phyloP scores from a whole-genome alignment of 2,329 filamentous ascomycete genomes.

The Colletotrichum caudatum region DNA sequence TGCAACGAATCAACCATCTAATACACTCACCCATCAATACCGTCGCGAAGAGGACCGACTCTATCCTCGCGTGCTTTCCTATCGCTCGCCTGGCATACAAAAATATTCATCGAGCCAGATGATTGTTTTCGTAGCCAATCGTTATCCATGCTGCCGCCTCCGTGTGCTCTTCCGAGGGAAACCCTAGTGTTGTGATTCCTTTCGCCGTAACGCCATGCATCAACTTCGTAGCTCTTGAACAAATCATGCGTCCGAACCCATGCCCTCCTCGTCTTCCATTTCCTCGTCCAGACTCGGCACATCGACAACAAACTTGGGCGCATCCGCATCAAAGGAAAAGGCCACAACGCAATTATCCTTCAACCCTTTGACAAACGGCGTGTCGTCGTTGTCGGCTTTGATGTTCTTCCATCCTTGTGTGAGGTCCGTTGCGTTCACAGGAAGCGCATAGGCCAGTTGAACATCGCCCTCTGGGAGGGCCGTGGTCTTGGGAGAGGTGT shows the following conservation, averaged over 20 bases:
- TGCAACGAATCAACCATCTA: background rate
- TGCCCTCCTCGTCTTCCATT: conserved; percentile 56
- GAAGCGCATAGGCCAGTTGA: conserved; percentile 60
- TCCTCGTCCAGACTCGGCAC: conserved; percentile 56
- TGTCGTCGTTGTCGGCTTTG: conserved; percentile 53
- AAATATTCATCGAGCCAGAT: background rate
- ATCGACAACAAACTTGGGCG: conserved; percentile 59
- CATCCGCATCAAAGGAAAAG: conserved; percentile 60
- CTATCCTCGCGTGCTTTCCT: background rate
- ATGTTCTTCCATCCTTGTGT: conserved; percentile 64
- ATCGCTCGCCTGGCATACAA: background rate
- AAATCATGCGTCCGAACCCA: conserved; percentile 37
- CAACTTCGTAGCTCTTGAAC: background rate
- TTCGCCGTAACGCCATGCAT: conserved; percentile 32
- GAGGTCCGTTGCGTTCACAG: conserved; percentile 59
- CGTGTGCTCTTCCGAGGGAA: background rate
- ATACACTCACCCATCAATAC: background rate
- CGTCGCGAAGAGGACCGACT: too few species aligned
- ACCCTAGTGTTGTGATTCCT: background rate
- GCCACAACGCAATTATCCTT: conserved; percentile 63
- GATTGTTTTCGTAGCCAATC: background rate
- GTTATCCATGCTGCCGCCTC: background rate
- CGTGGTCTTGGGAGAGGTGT: conserved; percentile 50
- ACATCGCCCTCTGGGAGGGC: conserved; percentile 56
- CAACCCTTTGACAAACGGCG: conserved; percentile 57